Percentiles rank a stretch among this genome's conserved stretches.
Conservation (phyloP, 306 rosid genomes). For the Heteromeles arbutifolia region DNA sequence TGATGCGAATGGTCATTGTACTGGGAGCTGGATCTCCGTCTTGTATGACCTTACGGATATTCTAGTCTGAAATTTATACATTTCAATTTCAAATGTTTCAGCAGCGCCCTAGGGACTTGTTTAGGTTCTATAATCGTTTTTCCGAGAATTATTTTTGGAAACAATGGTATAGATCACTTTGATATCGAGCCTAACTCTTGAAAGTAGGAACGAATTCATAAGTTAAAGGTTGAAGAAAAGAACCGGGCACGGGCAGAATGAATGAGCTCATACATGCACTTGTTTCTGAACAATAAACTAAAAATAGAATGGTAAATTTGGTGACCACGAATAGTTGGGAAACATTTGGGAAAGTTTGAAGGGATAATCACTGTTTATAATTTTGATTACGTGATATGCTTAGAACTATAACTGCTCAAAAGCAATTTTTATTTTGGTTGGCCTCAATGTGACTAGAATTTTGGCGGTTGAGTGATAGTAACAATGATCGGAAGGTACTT, state of each 20-base stretch:
- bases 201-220: not conserved
- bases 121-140: not conserved
- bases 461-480: not conserved
- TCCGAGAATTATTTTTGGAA: not conserved
- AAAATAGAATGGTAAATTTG: not conserved
- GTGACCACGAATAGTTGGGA: not conserved
- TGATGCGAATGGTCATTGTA: not conserved
- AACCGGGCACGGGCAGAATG: no score
- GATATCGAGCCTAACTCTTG: not conserved
- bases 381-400: not conserved
- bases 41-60: no score
- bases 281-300: not conserved
- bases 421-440: not conserved
- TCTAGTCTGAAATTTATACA: not conserved
- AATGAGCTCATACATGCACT: not conserved
- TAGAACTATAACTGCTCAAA: not conserved
- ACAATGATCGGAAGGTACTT: not conserved
- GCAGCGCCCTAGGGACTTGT: not conserved
- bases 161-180: not conserved
- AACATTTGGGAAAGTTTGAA: not conserved
- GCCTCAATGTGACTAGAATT: not conserved
- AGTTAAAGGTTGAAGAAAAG: not conserved
- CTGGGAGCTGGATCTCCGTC: not conserved
- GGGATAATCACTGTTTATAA: not conserved
- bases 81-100: not conserved